Conservation (phyloP, 2,329 filamentous ascomycete genomes). For the Fusarium graminum region DNA sequence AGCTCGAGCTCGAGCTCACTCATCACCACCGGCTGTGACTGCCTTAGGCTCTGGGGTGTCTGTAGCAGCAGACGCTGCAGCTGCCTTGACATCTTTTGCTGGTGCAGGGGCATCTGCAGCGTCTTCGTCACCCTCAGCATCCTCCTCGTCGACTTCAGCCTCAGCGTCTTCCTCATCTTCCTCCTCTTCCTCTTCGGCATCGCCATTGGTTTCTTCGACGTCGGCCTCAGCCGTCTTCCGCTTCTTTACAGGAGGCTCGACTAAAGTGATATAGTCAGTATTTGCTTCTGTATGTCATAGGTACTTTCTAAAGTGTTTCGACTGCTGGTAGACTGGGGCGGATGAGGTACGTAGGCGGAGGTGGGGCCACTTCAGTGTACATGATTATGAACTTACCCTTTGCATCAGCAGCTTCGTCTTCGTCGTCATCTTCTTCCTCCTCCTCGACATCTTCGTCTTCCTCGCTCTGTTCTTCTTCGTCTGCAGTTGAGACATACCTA, state of each 20-base stretch:
- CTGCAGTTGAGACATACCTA: constrained; percentile 55
- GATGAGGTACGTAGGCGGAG: background rate
- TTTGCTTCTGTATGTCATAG: background rate
- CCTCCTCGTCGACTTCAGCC: constrained; percentile 47
- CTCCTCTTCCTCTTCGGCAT: constrained; percentile 53
- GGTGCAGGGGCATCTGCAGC: constrained; percentile 40
- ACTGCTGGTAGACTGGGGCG: background rate
- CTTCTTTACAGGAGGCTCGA: constrained; percentile 62
- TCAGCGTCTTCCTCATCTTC: constrained; percentile 53
- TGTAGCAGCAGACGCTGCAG: constrained; percentile 41
- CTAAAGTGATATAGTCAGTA: constrained; percentile 16
- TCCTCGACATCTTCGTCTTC: constrained; percentile 57
- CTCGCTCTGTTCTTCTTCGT: constrained; percentile 59
- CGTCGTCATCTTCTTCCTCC: constrained; percentile 53
- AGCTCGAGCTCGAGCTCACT: constrained; percentile 38
- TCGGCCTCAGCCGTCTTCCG: constrained; percentile 59
- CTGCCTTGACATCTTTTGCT: constrained; percentile 43
- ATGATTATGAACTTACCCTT: constrained; percentile 53
- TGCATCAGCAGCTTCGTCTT: constrained; percentile 51
- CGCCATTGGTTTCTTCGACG: constrained; percentile 52
- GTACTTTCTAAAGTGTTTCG: background rate
- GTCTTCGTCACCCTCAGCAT: constrained; percentile 48
- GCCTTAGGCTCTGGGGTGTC: constrained; percentile 50
- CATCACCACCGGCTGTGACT: constrained; percentile 50
- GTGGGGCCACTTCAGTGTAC: constrained; percentile 12